Evolutionary conservation across 805 yeast species (phyloP).

Genomic region (Kazachstania martiniae): DNA sequence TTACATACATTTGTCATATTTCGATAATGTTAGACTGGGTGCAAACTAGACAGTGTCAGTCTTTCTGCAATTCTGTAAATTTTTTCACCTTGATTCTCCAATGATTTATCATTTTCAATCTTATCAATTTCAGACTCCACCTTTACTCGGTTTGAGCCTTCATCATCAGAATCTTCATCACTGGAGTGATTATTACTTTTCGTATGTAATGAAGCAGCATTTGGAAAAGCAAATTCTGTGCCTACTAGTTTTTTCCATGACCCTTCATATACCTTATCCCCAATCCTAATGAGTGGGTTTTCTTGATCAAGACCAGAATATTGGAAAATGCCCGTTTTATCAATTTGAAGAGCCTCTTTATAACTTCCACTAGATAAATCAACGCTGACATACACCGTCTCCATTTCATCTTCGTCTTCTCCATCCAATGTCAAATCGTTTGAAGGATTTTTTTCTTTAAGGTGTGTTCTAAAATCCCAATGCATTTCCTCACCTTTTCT

Average conservation of each 20-base stretch:
- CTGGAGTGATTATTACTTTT: slow-evolving; percentile 2
- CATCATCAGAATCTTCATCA: slow-evolving; percentile 3
- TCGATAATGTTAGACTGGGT: slow-evolving; percentile 15
- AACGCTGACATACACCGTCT: slow-evolving; percentile 43
- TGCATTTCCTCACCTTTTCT: slow-evolving; percentile 82
- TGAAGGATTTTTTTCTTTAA: slow-evolving; percentile 81
- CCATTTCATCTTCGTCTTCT: slow-evolving; percentile 28
- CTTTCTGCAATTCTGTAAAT: slow-evolving; percentile 24
- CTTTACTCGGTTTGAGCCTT: slow-evolving; percentile 1
- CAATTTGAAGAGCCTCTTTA: slow-evolving; percentile 23
- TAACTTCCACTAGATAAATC: slow-evolving; percentile 36
- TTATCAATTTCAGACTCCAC: slow-evolving; percentile 1
- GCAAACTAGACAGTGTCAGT: slow-evolving; percentile 15
- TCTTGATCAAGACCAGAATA: slow-evolving; percentile 45
- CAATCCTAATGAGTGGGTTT: slow-evolving; percentile 47
- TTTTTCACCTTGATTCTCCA: slow-evolving; percentile 12
- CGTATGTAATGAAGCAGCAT: slow-evolving; percentile 16
- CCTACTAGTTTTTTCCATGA: slow-evolving; percentile 73
- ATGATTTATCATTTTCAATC: slow-evolving; percentile 4
- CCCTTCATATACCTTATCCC: slow-evolving; percentile 56
- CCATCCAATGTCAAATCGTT: slow-evolving; percentile 1
- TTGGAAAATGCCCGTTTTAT: slow-evolving; percentile 36
- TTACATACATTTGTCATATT: background rate
- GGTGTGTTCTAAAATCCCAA: slow-evolving; percentile 73
- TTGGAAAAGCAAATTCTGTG: slow-evolving; percentile 43